These are phyloP conservation scores for Alternaria infectoria DNA, from an alignment of 2,329 filamentous ascomycete genomes.

Conservation along the genomic window DNA sequence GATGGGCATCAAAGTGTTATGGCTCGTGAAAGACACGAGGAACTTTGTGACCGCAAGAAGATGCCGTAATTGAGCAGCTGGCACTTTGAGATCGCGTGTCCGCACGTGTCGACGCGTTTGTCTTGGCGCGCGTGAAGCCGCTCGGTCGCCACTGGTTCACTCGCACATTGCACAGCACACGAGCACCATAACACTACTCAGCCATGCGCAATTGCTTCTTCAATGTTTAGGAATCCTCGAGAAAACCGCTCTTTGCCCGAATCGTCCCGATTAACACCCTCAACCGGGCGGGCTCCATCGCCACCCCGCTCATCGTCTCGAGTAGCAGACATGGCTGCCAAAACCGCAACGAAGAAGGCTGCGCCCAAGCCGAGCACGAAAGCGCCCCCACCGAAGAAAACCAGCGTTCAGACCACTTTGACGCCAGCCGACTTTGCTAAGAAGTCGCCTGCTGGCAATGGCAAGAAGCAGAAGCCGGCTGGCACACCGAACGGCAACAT, in stretches of 20 bases:
- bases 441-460: conserved; percentile 39
- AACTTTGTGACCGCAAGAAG: background rate
- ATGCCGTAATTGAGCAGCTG: background rate
- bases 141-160: conserved; percentile 1
- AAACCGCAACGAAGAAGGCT: conserved; percentile 29
- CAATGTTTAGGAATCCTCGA: conserved; percentile 64
- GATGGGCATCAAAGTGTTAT: background rate
- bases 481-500: conserved; percentile 58
- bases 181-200: background rate
- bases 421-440: conserved; percentile 40
- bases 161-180: background rate
- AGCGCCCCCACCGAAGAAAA: conserved; percentile 26
- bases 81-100: background rate
- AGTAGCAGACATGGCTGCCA: conserved; percentile 28
- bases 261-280: conserved; percentile 49
- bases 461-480: conserved; percentile 48
- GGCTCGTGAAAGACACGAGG: background rate
- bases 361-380: conserved; percentile 19
- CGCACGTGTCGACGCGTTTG: conserved; percentile 14
- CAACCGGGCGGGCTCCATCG: conserved; percentile 60
- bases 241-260: conserved; percentile 50
- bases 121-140: conserved; percentile 9
- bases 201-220: background rate
- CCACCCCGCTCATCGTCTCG: conserved; percentile 49
- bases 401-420: conserved; percentile 43